These are phyloP conservation scores for Talaromyces nanjingensis DNA, from an alignment of 495 filamentous ascomycete genomes.

Conservation along the genomic window DNA sequence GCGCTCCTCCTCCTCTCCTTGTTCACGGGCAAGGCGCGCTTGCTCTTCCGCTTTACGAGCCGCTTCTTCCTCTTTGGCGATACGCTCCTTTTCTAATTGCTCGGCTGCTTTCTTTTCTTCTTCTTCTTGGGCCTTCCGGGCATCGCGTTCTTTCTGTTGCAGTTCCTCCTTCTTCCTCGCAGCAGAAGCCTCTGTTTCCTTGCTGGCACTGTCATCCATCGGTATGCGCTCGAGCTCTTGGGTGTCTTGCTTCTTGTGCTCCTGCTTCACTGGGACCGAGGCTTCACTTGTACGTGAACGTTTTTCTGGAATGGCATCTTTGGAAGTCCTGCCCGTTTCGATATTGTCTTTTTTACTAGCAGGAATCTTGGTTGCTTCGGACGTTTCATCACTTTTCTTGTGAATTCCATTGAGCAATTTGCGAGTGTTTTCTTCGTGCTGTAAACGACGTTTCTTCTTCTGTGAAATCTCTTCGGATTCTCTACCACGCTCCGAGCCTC, in stretches of 20 bases:
- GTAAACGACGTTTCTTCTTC: slow-evolving; percentile 45
- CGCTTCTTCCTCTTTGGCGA: slow-evolving; percentile 37
- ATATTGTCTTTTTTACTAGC: slow-evolving; percentile 18
- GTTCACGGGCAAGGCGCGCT: slow-evolving; percentile 39
- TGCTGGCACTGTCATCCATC: slow-evolving; percentile 16
- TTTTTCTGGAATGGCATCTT: slow-evolving; percentile 6
- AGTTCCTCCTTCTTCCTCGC: slow-evolving; percentile 23
- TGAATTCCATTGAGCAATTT: slow-evolving; percentile 24
- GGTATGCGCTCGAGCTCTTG: slow-evolving; percentile 26
- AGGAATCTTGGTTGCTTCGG: slow-evolving; percentile 19
- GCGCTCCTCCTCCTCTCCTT: slow-evolving; percentile 46
- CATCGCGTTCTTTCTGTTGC: slow-evolving; percentile 37
- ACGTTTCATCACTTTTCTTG: slow-evolving; percentile 25
- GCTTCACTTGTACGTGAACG: slow-evolving; percentile 7
- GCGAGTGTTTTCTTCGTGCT: slow-evolving; percentile 34
- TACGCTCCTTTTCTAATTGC: slow-evolving; percentile 38
- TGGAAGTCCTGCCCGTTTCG: slow-evolving; percentile 14
- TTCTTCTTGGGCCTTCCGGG: slow-evolving; percentile 31
- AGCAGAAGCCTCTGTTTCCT: slow-evolving; percentile 11
- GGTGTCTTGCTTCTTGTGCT: slow-evolving; percentile 21
- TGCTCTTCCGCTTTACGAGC: slow-evolving; percentile 29
- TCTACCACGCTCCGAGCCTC: slow-evolving; percentile 27
- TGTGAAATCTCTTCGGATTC: slow-evolving; percentile 12
- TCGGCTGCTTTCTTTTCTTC: slow-evolving; percentile 32
- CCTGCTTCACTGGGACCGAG: slow-evolving; percentile 22